Base-by-base conservation (phyloP, 2,329 filamentous ascomycete genomes). In the Plenodomus biglobosus region DNA sequence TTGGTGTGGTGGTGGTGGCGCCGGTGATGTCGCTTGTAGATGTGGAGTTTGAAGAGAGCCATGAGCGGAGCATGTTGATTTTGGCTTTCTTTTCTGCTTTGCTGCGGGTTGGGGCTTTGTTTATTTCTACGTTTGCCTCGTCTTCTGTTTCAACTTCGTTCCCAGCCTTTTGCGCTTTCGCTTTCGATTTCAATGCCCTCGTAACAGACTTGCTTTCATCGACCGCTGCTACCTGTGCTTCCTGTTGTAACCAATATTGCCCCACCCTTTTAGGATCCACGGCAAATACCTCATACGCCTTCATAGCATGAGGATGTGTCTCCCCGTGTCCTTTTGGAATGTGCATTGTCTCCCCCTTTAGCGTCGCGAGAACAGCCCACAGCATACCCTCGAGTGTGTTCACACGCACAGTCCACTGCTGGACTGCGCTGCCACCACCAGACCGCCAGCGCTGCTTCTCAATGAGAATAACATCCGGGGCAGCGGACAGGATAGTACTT, bases 371-470 rank as follows among this genome's bases (percentile, higher is more conserved):
- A 11, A 85, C 78, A 8, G 86, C 86, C 75, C 91, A 87, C 0
- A 95, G 72, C 84, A 94, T 94, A 3, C 84, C 83, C 69, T 95
- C 90, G 18, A 95, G 80, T 61, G 87, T 85, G 57, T 92, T 92
- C 8, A 95, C 89, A 1, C 88, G 78, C 35, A 94, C 68, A 2
- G 89, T 92, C 90, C 90, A 95, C 71, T 95, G 88, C 50, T 85
- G 82, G 1, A 95, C 84, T 0, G 84, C 80, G 0, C 81, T 73
- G 0, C 75, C 78, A 8, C 86, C 82, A n/a, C 78, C 80, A 2
- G 83, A 85, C 2, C 90, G 84, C 65, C 76, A 85, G 10, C 83
- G 77, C 56, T 86, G 83, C 1, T 81, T 76, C 61, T 86, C 83
- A 48, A 95, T 90, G 1, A 94, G 75, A 22, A 95, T 76, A 43